phyloP scores from a whole-genome alignment of 768 basidiomycete species.

The Rhodotorula kratochvilovae region DNA sequence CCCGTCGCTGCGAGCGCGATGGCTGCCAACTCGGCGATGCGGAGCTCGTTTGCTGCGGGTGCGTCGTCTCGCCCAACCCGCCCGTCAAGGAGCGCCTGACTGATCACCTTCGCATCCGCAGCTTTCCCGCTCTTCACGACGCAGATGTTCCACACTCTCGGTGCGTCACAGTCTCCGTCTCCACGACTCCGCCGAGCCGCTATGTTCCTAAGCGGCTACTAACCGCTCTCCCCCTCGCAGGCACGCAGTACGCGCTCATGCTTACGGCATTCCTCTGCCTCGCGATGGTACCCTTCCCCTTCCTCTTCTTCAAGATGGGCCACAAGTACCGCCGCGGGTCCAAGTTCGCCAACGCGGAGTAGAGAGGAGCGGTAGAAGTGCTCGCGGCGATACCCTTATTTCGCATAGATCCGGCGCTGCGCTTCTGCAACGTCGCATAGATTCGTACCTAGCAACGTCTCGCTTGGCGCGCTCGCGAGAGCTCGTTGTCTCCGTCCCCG shows the following conservation, averaged over 20 bases:
- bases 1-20: slow-evolving; percentile 60
- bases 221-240: background rate
- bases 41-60: slow-evolving; percentile 54
- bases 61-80: background rate
- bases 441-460: too few species aligned
- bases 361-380: background rate
- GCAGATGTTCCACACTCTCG: slow-evolving; percentile 51
- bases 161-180: background rate
- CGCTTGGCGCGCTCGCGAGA: too few species aligned
- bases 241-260: slow-evolving; percentile 23
- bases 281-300: slow-evolving; percentile 35
- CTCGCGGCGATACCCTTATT: too few species aligned
- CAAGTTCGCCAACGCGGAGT: slow-evolving; percentile 27
- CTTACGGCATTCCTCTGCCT: slow-evolving; percentile 22
- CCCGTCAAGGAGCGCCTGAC: background rate
- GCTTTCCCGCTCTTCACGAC: slow-evolving; percentile 57
- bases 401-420: too few species aligned
- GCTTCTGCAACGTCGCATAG: too few species aligned
- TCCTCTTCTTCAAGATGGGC: slow-evolving; percentile 32
- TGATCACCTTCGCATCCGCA: background rate
- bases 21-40: slow-evolving; percentile 60
- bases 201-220: too few species aligned
- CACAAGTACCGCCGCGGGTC: slow-evolving; percentile 16
- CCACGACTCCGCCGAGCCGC: background rate
- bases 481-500: too few species aligned